phyloP scores from a whole-genome alignment of 2,329 filamentous ascomycete genomes.

The Venturia nashicola region DNA sequence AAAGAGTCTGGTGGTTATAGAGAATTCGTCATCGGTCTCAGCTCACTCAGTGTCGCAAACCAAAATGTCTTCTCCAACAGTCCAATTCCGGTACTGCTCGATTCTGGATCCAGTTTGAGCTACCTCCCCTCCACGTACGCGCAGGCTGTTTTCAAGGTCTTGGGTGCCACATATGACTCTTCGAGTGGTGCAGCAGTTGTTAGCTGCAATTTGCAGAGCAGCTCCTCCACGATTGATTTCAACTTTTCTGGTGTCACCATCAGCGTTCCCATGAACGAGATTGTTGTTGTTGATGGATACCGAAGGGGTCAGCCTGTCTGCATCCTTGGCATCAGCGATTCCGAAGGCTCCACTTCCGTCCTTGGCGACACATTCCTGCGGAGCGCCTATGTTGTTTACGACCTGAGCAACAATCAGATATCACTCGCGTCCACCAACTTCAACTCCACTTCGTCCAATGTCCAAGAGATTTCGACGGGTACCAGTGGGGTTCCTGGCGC shows the following conservation, averaged over 20 bases:
- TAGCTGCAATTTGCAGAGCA: constrained; percentile 36
- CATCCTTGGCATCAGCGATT: constrained; percentile 40
- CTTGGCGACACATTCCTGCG: constrained; percentile 52
- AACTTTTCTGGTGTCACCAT: constrained; percentile 45
- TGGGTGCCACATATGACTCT: constrained; percentile 29
- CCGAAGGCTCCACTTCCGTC: constrained; percentile 34
- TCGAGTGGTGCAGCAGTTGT: constrained; percentile 35
- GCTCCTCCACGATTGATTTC: constrained; percentile 40
- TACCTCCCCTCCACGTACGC: constrained; percentile 55
- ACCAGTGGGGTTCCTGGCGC: constrained; percentile 39
- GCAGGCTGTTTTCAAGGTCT: constrained; percentile 26
- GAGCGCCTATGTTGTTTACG: constrained; percentile 51
- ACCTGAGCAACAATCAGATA: constrained; percentile 47
- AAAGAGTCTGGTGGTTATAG: constrained; percentile 35
- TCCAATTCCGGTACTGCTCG: constrained; percentile 49
- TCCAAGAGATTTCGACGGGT: constrained; percentile 42
- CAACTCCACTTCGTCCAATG: constrained; percentile 37
- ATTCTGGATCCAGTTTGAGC: constrained; percentile 62
- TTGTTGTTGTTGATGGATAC: constrained; percentile 40
- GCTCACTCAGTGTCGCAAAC: constrained; percentile 31
- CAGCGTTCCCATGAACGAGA: constrained; percentile 40
- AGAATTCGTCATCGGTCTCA: constrained; percentile 40
- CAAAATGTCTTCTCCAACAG: constrained; percentile 30
- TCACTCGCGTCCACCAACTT: constrained; percentile 49
- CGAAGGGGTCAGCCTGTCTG: constrained; percentile 28